A percentile compares a stretch with the other conserved stretches of the same genome.
These are phyloP conservation scores for Physcomitrellopsis africana DNA, from an alignment of 225 moss, liverwort and hornwort genomes.

Conservation along the genomic window DNA sequence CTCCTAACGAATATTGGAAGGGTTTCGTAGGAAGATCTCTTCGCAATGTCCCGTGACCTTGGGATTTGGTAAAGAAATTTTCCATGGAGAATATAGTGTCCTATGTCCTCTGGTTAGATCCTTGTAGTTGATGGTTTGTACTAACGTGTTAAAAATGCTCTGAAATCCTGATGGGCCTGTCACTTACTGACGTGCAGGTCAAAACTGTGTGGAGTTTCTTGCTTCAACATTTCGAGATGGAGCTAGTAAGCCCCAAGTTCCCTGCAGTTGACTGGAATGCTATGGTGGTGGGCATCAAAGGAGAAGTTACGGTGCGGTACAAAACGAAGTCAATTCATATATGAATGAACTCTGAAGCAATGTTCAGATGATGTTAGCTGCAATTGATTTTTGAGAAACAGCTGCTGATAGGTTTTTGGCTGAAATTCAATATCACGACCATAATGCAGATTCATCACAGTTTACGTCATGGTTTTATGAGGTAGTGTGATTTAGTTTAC, in stretches of 20 bases:
- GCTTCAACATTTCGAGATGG: constrained; percentile 78
- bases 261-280: constrained; percentile 93
- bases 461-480: too few species aligned
- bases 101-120: background rate
- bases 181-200: constrained; percentile 45
- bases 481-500: constrained; percentile 18
- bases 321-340: constrained; percentile 70
- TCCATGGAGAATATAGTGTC: background rate
- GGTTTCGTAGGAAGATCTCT: too few species aligned
- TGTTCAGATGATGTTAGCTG: background rate
- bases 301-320: constrained; percentile 74
- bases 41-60: too few species aligned
- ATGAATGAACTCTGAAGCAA: constrained; percentile 29
- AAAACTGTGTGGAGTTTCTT: constrained; percentile 94
- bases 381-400: constrained; percentile 3
- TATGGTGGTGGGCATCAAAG: constrained; percentile 93
- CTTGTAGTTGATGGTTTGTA: background rate
- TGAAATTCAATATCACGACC: too few species aligned
- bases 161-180: background rate
- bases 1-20: too few species aligned
- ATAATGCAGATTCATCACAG: too few species aligned
- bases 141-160: background rate
- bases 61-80: too few species aligned
- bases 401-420: constrained; percentile 11
- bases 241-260: constrained; percentile 54